Base-by-base conservation (phyloP, 805 yeast species). In the Saccharomycopsis sp. region DNA sequence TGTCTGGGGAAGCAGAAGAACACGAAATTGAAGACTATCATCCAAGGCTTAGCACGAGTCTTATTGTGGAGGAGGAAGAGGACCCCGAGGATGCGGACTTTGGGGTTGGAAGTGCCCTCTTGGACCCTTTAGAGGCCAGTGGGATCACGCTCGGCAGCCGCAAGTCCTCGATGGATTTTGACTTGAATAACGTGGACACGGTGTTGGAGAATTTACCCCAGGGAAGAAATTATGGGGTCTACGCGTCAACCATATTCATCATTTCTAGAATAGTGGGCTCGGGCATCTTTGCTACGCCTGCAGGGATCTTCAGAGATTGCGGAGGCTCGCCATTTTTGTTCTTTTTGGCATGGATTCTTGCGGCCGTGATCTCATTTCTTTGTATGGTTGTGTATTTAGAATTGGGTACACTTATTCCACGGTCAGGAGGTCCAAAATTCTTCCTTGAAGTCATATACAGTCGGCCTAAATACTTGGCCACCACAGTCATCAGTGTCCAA, bases 361-460 rank as follows among this genome's bases (percentile, higher is more conserved):
- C 89, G 2, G 85, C 85, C 1, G 52, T 78, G 2, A 73, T 84
- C 58, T 82, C 91, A 9, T 82, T 84, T 69, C 76, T 87, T 14
- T 92, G 92, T 0, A 68, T 87, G 21, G 82, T 76, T 64, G 78
- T 86, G 50, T 87, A 79, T 66, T 68, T 87, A 56, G 92, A 87
- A 65, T 69, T 87, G 57, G 94, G 92, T 0, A 79, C 86, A 7
- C 75, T 85, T 65, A 73, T 86, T 8, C 91, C 92, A 0, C 73
- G 87, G 63, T 83, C 85, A 60, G 94, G 95, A 2, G 95, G 92
- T 0, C 79, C 84, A 47, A 87, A 87, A 65, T 84, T 82, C 20
- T 87, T 87, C 61, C 68, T 87, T 57, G 92, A 87, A 65, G 81
- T 78, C 61, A 80, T 85, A 20, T 87, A 83, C 66, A 76, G 78